Base-by-base conservation (phyloP, 192 early-diverging fungal genomes). In the Backusella liffmaniae region DNA sequence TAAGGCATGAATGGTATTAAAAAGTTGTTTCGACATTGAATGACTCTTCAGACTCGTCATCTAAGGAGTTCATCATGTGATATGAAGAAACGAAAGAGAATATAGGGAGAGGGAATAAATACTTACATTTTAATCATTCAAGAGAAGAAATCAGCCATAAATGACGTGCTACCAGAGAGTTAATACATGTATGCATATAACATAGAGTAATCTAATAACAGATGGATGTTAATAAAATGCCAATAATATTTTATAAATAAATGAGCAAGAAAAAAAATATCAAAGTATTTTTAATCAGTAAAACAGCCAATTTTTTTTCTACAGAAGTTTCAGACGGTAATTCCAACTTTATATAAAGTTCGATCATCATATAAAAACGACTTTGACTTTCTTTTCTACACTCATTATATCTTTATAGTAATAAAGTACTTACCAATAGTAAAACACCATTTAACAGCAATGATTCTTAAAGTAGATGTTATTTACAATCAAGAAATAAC, bases 1-100 rank as follows among this genome's bases (percentile, higher is more conserved):
- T 78, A 81, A 85, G 79, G 91, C 91, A 92, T 92, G 91, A 92
- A 92, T 90, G 89, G 90, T 90, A 91, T 82, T 83, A 82, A 87
- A 87, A 84, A 79, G 82, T 76, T 86, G 82, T 91, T 76, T 92
- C 91, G 85, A 90, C 91, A 92, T 80, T 82, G 89, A 91, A 90
- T 80, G 76, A 91, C 89, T 84, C 82, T 88, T 92, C 91, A 80
- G 91, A 92, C 91, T 92, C 91, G 91, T 92, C 91, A 92, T 92
- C 91, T 89, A 91, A 87, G 75, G 29, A 46, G 76, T 79, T 91
- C 90, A 91, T 92, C 90, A 88, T 85, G 75, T 88, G 51, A 37
- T 16, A 71, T n/a, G 44, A 44, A 71, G 26, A 71, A 67, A 44
- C 9, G 7, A 39, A 65, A 42, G 26, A 56, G 13, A 9, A 41